Evolutionary conservation across 2,329 filamentous ascomycete genomes (phyloP), one percentile per base, ranked within the genome.

Genomic region (Emergomyces pasteurianus): DNA sequence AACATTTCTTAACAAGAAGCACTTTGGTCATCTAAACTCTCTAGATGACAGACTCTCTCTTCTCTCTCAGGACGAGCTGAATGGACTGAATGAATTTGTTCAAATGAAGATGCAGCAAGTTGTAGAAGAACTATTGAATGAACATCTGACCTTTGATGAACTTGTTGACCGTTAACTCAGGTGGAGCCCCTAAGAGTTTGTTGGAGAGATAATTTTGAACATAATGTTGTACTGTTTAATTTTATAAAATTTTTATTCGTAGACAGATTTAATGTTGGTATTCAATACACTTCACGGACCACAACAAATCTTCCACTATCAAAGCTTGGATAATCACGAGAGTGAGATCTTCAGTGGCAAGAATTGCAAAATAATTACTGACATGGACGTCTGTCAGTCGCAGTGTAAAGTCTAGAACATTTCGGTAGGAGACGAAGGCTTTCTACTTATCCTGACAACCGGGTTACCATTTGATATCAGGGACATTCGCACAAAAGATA

Each of bases 91-190:
- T 34, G 58, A 21, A 12, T 60, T 60, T 55, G 49, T 60, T 55
- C 36, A 6, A 14, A 26, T 21, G 54, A 60, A 60, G 26, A 53
- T 60, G 36, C 58, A 54, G 40, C 49, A 60, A 40, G 21, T 23
- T n/a, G 28, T 36, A 31, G 58, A 60, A 55, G 43, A 28, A 16
- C 43, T 23, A 9, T 55, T 60, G 50, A 36, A 55, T 21, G 58
- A 60, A 60, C 49, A 55, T 23, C 50, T 55, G 43, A 60, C 38
- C 14, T 60, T 55, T 55, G 49, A 60, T 47, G 49, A 60, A 54
- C 49, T 60, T 46, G 54, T 60, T 55, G 58, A 55, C 65, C 64
- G 65, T 70, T 46, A 66, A 70, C 46, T 43, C 40, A n/a, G 5
- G 40, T 31, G 8, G 40, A 42, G 40, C 40, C 40, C 40, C 14